phyloP scores from a whole-genome alignment of 345 rosid genomes.

The Arabidopsis suecica region DNA sequence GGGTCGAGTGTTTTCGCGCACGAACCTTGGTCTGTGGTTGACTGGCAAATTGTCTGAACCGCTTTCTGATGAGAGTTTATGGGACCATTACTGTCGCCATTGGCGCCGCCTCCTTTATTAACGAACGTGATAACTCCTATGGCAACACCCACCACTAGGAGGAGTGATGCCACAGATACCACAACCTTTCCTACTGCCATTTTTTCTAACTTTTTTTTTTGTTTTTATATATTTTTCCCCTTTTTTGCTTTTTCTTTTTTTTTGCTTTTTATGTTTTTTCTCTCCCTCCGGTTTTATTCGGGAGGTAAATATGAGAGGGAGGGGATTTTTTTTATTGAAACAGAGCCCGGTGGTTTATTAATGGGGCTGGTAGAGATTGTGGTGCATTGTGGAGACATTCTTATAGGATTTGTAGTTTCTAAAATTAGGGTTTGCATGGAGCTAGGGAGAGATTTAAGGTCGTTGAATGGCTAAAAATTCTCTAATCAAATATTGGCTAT shows the following conservation, averaged over 20 bases:
- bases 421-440: slow-evolving; percentile 37
- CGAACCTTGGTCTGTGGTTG: slow-evolving; percentile 53
- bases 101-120: neutral
- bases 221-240: neutral
- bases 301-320: slow-evolving; percentile 43
- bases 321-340: slow-evolving; percentile 19
- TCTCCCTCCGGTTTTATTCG: slow-evolving; percentile 46
- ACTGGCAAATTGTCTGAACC: slow-evolving; percentile 48
- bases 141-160: slow-evolving; percentile 55
- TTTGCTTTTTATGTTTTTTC: neutral
- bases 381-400: slow-evolving; percentile 29
- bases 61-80: slow-evolving; percentile 50
- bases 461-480: slow-evolving; percentile 38
- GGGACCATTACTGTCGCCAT: neutral
- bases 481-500: slow-evolving; percentile 21
- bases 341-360: slow-evolving; percentile 33
- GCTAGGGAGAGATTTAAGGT: slow-evolving; percentile 27
- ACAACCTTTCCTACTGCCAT: slow-evolving; percentile 47
- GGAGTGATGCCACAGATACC: slow-evolving; percentile 49
- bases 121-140: slow-evolving; percentile 48
- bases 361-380: slow-evolving; percentile 19
- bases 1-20: slow-evolving; percentile 58
- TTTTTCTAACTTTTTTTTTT: neutral
- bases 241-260: slow-evolving; percentile 1
- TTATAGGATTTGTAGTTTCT: slow-evolving; percentile 41